Evolutionary conservation across 352 stramenopile genomes (phyloP), one percentile per base, ranked within the genome.

Genomic region (Globisporangium echinulatum): DNA sequence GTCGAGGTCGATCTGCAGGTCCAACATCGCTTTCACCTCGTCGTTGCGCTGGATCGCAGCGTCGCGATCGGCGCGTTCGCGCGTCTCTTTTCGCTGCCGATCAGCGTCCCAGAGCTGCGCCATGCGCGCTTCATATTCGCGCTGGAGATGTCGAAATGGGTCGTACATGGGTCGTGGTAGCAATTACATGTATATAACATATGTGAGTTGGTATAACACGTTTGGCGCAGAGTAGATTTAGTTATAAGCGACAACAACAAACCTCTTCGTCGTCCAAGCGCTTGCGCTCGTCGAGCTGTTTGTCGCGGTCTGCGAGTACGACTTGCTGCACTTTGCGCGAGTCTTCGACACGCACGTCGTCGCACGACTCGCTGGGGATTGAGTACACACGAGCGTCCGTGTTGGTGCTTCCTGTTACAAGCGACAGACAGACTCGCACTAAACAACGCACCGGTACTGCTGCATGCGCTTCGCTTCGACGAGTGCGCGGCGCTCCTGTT

Each of bases 391-490:
- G 25, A 25, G 25, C 25, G 25, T 25, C 25, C 25, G 25, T 25
- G 25, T 25, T 25, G 25, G 25, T 25, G 25, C 25, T 25, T 1
- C 25, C 25, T 9, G 8, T 37, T 25, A 10, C 47, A 5, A 40
- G 17, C 14, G 15, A 2, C 11, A 13, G 10, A 10, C 39, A 38
- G 25, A 25, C 25, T 25, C 25, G 25, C 25, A 25, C 25, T 25
- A 25, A 25, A 25, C 25, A 36, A 19, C 43, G 37, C 56, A 88
- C 78, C 82, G 74, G 50, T 91, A 91, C 43, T 90, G 81, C 55
- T 93, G 83, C 61, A 87, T 67, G 1, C 69, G 59, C 60, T 93
- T 93, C 61, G 90, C 79, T 43, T 93, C 74, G 17, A 90, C 83
- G 49, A 90, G 70, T 7, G 70, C 75, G 14, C 62, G 68, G 13